Evolutionary conservation across 2,329 filamentous ascomycete species (phyloP).

Genomic region (Xylariaceae sp.): DNA sequence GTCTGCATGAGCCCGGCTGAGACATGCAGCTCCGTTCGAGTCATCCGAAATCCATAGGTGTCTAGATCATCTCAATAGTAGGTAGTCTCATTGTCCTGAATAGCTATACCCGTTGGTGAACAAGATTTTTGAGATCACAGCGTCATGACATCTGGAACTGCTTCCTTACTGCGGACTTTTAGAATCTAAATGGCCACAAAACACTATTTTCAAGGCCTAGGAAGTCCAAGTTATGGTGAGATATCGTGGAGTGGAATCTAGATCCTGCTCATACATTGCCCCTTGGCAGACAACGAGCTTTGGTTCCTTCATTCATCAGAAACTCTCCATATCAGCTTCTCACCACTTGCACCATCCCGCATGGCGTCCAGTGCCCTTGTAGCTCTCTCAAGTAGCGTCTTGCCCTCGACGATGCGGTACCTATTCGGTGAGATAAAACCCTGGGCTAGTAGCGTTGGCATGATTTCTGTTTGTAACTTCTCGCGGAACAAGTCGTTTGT

Average conservation of each 20-base stretch:
- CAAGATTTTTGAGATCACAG: too few species aligned
- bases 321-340: constrained; percentile 38
- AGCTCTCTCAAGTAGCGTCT: constrained; percentile 35
- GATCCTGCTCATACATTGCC: too few species aligned
- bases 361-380: constrained; percentile 35
- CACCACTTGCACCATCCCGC: constrained; percentile 37
- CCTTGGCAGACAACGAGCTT: too few species aligned
- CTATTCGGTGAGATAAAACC: constrained; percentile 39
- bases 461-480: constrained; percentile 51
- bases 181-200: too few species aligned
- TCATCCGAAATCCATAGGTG: constrained; percentile 11
- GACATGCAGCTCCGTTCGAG: constrained; percentile 11
- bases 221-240: too few species aligned
- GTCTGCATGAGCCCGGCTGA: constrained; percentile 6
- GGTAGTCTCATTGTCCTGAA: neutral
- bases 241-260: too few species aligned
- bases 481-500: constrained; percentile 54
- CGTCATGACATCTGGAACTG: too few species aligned
- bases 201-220: too few species aligned
- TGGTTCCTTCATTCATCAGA: constrained; percentile 15
- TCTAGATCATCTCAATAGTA: neutral
- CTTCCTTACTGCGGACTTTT: too few species aligned
- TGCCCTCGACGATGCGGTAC: constrained; percentile 39
- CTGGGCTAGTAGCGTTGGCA: constrained; percentile 43
- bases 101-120: too few species aligned